A percentile compares a stretch with the other conserved stretches of the same genome.
Evolutionary conservation across 805 yeast genomes (phyloP).

Genomic region (Yamadazyma phyllophila): DNA sequence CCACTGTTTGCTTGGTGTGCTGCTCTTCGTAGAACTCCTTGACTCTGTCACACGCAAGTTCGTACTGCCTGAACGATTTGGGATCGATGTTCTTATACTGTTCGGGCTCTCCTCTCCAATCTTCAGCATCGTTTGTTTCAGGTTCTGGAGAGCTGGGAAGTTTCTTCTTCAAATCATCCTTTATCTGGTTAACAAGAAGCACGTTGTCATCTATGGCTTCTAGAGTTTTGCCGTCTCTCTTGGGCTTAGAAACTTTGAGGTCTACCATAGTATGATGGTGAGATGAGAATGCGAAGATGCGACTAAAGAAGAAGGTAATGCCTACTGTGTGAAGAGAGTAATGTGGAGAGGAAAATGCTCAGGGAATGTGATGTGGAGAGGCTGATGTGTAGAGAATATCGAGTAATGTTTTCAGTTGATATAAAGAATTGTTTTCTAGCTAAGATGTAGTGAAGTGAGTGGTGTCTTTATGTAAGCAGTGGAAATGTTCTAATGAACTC

Average conservation of each 20-base stretch:
- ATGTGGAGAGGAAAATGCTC: too few species aligned
- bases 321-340: background rate
- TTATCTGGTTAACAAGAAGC: slow-evolving; percentile 21
- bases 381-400: too few species aligned
- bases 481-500: too few species aligned
- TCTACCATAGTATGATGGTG: slow-evolving; percentile 1
- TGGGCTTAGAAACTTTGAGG: slow-evolving; percentile 2
- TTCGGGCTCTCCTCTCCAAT: slow-evolving; percentile 29
- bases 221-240: slow-evolving; percentile 15
- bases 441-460: too few species aligned
- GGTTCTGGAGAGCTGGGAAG: background rate
- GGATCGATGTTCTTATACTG: slow-evolving; percentile 33
- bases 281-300: background rate
- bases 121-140: slow-evolving; percentile 4
- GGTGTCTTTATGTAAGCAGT: too few species aligned
- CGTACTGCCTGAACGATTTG: slow-evolving; percentile 59
- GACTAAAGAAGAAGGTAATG: background rate
- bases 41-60: slow-evolving; percentile 66
- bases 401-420: too few species aligned
- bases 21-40: slow-evolving; percentile 65
- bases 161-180: slow-evolving; percentile 13
- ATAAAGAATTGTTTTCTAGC: too few species aligned
- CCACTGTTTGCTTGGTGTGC: slow-evolving; percentile 68
- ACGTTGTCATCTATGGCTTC: slow-evolving; percentile 31
- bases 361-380: too few species aligned